Conservation (phyloP, 2,329 filamentous ascomycete species). For the Rhynchosporium secalis region DNA sequence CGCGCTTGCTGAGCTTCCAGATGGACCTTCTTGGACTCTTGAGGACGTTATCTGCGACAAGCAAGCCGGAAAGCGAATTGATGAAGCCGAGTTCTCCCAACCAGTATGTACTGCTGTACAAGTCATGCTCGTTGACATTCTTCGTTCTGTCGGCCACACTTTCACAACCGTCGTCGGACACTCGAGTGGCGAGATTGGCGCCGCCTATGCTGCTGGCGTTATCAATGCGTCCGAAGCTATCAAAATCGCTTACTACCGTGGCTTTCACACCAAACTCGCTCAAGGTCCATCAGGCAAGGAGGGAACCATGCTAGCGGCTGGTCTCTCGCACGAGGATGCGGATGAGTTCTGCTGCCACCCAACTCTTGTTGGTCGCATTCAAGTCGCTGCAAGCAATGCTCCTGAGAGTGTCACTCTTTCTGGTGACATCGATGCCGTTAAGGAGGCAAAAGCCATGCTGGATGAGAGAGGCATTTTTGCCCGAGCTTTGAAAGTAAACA, state of each 20-base stretch:
- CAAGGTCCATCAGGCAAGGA: constrained; percentile 19
- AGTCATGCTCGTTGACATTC: constrained; percentile 46
- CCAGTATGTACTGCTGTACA: constrained; percentile 51
- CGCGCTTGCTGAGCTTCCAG: constrained; percentile 34
- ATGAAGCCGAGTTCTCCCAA: constrained; percentile 40
- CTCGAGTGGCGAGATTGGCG: constrained; percentile 50
- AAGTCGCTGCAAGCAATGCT: constrained; percentile 40
- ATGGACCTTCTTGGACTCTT: constrained; percentile 26
- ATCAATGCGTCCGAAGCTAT: constrained; percentile 40
- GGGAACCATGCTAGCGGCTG: constrained; percentile 53
- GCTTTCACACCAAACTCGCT: constrained; percentile 37
- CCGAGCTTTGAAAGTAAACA: constrained; percentile 28
- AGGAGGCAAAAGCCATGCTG: constrained; percentile 16
- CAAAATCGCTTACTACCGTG: constrained; percentile 48
- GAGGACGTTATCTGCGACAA: constrained; percentile 26
- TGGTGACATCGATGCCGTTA: constrained; percentile 32
- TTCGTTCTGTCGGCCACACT: constrained; percentile 44
- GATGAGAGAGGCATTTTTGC: constrained; percentile 25
- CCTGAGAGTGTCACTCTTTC: constrained; percentile 34
- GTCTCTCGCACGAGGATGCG: constrained; percentile 33
- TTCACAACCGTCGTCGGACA: constrained; percentile 47
- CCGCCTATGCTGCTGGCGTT: constrained; percentile 46
- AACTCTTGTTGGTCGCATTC: constrained; percentile 24
- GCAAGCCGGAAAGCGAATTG: constrained; percentile 25
- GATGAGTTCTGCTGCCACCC: constrained; percentile 20